Conservation (phyloP, 139 green algal species). For the Chlamydomonas incerta region DNA sequence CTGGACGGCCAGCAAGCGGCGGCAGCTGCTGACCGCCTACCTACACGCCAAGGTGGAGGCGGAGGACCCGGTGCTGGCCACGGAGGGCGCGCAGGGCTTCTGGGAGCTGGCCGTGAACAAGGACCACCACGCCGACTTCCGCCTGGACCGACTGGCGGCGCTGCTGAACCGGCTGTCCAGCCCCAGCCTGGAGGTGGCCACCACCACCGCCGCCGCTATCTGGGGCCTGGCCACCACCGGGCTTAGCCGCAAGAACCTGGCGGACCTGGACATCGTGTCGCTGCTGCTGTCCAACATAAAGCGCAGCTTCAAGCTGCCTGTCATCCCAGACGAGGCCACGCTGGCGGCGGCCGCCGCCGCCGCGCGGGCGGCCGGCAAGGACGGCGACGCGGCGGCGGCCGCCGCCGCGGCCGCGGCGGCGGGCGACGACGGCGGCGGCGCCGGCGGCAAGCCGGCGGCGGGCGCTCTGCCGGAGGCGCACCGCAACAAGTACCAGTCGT, state of each 20-base stretch:
- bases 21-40: slow-evolving; percentile 49
- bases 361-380: neutral
- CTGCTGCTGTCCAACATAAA: slow-evolving; percentile 49
- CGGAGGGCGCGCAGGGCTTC: slow-evolving; percentile 74
- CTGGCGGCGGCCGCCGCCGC: neutral
- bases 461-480: slow-evolving; percentile 23
- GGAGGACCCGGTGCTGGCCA: slow-evolving; percentile 50
- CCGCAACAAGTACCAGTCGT: slow-evolving; percentile 58
- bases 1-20: slow-evolving; percentile 62
- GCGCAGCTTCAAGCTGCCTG: slow-evolving; percentile 50
- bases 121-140: slow-evolving; percentile 71
- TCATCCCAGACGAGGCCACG: slow-evolving; percentile 5
- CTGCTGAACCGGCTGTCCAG: slow-evolving; percentile 54
- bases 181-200: slow-evolving; percentile 58
- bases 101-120: slow-evolving; percentile 82
- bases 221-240: slow-evolving; percentile 59
- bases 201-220: slow-evolving; percentile 59
- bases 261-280: slow-evolving; percentile 58
- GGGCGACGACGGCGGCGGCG: too few relatives aligned
- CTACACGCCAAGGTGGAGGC: slow-evolving; percentile 57
- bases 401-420: neutral
- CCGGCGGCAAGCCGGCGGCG: neutral
- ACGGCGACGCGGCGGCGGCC: neutral
- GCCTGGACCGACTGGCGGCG: slow-evolving; percentile 48
- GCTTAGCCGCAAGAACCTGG: slow-evolving; percentile 42